Conservation (phyloP, 148 eudicot genomes). For the Beta vulgaris region DNA sequence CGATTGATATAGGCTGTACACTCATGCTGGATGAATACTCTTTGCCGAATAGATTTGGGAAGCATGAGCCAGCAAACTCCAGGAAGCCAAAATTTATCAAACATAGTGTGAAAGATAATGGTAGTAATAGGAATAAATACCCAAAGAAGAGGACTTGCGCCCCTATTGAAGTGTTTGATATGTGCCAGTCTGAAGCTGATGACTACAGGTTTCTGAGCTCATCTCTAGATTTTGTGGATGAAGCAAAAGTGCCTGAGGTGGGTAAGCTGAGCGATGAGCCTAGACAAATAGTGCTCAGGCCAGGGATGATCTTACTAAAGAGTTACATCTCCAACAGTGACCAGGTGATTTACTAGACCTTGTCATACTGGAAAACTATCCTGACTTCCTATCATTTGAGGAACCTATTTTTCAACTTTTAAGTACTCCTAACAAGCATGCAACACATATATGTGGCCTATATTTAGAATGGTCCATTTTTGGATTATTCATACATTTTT, state of each 20-base stretch:
- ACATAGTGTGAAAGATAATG: background rate
- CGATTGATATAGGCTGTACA: background rate
- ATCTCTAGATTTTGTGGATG: slow-evolving; percentile 1
- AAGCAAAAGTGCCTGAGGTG: slow-evolving; percentile 1
- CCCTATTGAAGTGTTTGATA: slow-evolving; percentile 40
- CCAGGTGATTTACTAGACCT: slow-evolving; percentile 37
- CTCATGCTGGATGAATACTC: slow-evolving; percentile 19
- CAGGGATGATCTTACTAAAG: slow-evolving; percentile 65
- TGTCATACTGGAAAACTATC: background rate
- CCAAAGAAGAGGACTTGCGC: slow-evolving; percentile 2
- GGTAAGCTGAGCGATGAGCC: background rate
- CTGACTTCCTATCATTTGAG: background rate
- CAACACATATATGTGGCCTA: background rate
- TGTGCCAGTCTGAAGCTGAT: slow-evolving; percentile 21
- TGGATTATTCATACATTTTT: too few relatives aligned
- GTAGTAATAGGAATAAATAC: background rate
- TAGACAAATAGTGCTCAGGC: slow-evolving; percentile 34
- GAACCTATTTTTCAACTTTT: background rate
- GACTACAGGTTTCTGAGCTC: background rate
- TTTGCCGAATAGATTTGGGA: slow-evolving; percentile 42
- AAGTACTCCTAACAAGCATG: background rate
- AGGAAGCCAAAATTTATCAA: background rate
- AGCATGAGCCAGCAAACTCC: slow-evolving; percentile 15
- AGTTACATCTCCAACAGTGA: slow-evolving; percentile 35
- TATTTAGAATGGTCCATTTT: background rate